Evolutionary conservation across 225 moss, liverwort and hornwort species (phyloP).

Genomic region (Antitrichia curtipendula): DNA sequence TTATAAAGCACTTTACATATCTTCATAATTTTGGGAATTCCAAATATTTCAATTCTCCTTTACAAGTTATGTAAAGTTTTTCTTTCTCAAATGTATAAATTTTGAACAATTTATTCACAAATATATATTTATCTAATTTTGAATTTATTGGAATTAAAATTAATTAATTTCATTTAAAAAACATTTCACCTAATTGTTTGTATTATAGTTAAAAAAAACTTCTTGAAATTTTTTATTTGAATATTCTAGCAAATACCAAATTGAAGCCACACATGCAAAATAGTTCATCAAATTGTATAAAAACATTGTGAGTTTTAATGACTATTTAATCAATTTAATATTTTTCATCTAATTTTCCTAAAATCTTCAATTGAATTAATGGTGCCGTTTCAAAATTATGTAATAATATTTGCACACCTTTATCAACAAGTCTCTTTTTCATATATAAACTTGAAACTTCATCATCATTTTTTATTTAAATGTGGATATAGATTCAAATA

Average conservation of each 20-base stretch:
- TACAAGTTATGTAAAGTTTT: not conserved
- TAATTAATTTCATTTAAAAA: not conserved
- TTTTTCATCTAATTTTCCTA: not conserved
- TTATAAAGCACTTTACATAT: not conserved
- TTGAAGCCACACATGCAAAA: fast-evolving
- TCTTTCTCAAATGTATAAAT: not conserved
- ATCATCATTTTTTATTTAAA: not conserved
- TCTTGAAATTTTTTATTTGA: not conserved
- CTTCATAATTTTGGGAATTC: fast-evolving
- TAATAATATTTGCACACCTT: not conserved
- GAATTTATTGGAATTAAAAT: fast-evolving
- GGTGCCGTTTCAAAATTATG: not conserved
- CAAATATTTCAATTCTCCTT: fast-evolving
- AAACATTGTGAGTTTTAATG: not conserved
- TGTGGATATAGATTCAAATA: not conserved
- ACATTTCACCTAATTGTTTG: not conserved
- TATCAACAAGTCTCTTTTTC: not conserved
- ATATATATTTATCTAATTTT: not conserved
- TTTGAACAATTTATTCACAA: no score
- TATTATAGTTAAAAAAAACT: no score
- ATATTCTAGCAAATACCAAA: not conserved
- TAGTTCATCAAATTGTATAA: no score
- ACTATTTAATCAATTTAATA: not conserved
- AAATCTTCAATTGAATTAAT: not conserved
- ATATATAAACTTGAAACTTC: not conserved